phyloP scores from a whole-genome alignment of 2,329 filamentous ascomycete genomes.

The Colletotrichum chlorophyti region DNA sequence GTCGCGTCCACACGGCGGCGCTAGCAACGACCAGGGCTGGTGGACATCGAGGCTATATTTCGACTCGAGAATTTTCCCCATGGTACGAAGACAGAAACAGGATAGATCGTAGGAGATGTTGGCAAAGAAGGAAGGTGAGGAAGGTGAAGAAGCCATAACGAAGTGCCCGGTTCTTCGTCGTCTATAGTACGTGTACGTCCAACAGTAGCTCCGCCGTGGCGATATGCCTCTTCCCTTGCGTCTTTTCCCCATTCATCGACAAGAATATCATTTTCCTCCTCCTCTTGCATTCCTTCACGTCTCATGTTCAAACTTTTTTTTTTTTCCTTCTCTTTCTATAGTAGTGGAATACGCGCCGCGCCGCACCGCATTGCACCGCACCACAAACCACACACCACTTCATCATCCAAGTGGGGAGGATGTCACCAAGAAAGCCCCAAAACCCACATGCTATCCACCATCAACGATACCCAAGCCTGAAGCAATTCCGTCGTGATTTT shows the following conservation, averaged over 20 bases:
- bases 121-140: too few species aligned
- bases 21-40: constrained; percentile 26
- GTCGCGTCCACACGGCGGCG: constrained; percentile 11
- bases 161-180: too few species aligned
- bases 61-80: background rate
- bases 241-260: too few species aligned
- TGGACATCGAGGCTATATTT: constrained; percentile 1
- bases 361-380: background rate
- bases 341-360: background rate
- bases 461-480: constrained; percentile 13
- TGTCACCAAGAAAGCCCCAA: constrained; percentile 4
- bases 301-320: background rate
- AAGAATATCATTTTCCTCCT: background rate
- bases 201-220: too few species aligned
- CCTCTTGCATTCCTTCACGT: background rate
- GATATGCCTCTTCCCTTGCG: too few species aligned
- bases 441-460: constrained; percentile 20
- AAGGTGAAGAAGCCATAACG: too few species aligned
- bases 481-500: background rate
- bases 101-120: background rate
- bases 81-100: background rate
- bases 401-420: constrained; percentile 12
- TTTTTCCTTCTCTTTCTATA: too few species aligned
- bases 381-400: constrained; percentile 1
- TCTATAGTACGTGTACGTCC: too few species aligned